Evolutionary conservation across 1,284 basidiomycete genomes (phyloP).

Genomic region (Ustilago crameri): DNA sequence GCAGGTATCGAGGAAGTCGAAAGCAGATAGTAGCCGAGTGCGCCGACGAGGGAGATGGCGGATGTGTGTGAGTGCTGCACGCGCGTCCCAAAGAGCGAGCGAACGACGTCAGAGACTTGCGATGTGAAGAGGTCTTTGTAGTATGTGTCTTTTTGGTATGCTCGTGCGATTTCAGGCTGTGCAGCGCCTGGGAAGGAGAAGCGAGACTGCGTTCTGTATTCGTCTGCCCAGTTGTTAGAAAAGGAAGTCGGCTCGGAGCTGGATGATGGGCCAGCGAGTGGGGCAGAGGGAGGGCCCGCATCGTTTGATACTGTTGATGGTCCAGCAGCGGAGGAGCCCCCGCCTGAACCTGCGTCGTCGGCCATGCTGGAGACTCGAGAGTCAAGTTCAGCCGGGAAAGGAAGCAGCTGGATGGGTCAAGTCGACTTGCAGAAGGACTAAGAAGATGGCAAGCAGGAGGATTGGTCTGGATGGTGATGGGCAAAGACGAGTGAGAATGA

Average conservation of each 20-base stretch:
- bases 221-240: background rate
- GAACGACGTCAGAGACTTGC: constrained; percentile 65
- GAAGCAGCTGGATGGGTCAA: background rate
- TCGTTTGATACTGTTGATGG: background rate
- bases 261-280: background rate
- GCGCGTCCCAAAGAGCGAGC: constrained; percentile 66
- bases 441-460: too few relatives aligned
- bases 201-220: constrained; percentile 24
- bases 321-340: constrained; percentile 1
- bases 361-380: constrained; percentile 9
- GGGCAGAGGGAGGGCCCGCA: background rate
- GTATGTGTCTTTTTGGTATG: constrained; percentile 60
- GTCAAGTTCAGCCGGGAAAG: background rate
- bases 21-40: constrained; percentile 66
- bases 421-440: background rate
- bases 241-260: background rate
- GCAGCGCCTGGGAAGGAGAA: constrained; percentile 43
- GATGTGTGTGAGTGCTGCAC: constrained; percentile 64
- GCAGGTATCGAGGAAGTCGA: constrained; percentile 55
- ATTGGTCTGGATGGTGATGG: background rate
- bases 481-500: constrained; percentile 1
- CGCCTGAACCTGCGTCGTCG: constrained; percentile 10
- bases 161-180: constrained; percentile 48
- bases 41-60: constrained; percentile 63
- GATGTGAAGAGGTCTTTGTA: constrained; percentile 66